Conservation (phyloP, 257 asterid genomes). For the Salvia miltiorrhiza region DNA sequence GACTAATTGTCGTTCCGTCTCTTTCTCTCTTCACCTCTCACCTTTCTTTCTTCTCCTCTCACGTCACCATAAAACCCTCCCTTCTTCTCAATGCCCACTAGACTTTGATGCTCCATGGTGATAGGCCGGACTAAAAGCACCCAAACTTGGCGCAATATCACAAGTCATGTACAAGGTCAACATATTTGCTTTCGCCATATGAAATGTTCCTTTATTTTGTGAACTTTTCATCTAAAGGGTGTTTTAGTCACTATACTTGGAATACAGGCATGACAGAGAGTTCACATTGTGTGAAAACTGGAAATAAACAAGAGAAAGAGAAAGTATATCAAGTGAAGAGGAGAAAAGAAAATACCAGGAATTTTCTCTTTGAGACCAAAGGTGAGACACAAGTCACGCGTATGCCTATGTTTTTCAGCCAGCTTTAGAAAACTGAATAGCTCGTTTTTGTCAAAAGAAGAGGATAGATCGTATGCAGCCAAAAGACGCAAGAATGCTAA, state of each 20-base stretch:
- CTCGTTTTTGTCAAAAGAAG: conserved; percentile 36
- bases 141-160: background rate
- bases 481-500: conserved; percentile 45
- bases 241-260: background rate
- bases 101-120: background rate
- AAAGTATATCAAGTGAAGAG: background rate
- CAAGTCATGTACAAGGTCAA: background rate
- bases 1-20: background rate
- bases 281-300: background rate
- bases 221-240: background rate
- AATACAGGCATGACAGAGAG: background rate
- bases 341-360: conserved; percentile 28
- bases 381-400: conserved; percentile 34
- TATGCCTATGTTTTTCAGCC: conserved; percentile 30
- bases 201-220: background rate
- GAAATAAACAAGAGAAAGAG: background rate
- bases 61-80: background rate
- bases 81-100: background rate
- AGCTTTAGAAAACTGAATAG: conserved; percentile 25
- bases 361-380: conserved; percentile 27
- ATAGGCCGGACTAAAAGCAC: background rate
- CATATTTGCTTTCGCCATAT: background rate
- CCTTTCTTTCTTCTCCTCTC: background rate
- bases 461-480: conserved; percentile 41
- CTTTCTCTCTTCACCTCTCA: background rate